A percentile compares a stretch with the other conserved stretches of the same genome.
These are phyloP conservation scores for Linderniella brevidens DNA, from an alignment of 257 asterid genomes.

Conservation along the genomic window DNA sequence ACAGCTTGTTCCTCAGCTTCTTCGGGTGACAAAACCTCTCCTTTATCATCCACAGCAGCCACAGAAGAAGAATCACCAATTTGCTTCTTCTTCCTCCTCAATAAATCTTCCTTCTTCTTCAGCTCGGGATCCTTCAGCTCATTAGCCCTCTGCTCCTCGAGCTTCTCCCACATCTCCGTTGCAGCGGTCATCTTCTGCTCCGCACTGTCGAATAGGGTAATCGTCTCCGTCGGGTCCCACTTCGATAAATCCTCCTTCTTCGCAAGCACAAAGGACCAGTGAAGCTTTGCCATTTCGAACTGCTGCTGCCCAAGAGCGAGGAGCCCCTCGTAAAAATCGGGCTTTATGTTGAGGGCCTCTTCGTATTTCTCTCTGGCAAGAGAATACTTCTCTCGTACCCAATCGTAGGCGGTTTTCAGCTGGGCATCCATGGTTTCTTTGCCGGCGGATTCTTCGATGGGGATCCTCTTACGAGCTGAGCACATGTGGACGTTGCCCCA, in stretches of 20 bases:
- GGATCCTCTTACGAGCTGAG: conserved; percentile 87
- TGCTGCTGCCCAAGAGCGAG: conserved; percentile 89
- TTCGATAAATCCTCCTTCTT: conserved; percentile 63
- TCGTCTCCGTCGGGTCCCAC: conserved; percentile 80
- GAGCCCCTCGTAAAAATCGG: conserved; percentile 79
- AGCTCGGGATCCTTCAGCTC: conserved; percentile 46
- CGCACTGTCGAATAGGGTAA: conserved; percentile 59
- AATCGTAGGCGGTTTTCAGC: conserved; percentile 69
- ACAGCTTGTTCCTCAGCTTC: conserved; percentile 85
- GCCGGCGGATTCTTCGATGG: conserved; percentile 66
- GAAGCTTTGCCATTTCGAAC: conserved; percentile 95
- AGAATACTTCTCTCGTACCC: conserved; percentile 74
- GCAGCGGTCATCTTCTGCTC: conserved; percentile 83
- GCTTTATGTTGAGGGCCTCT: conserved; percentile 58
- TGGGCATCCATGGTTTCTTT: conserved; percentile 53
- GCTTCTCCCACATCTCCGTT: conserved; percentile 88
- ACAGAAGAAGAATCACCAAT: conserved; percentile 30
- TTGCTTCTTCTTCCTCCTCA: conserved; percentile 48
- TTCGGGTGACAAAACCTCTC: conserved; percentile 40
- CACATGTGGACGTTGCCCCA: conserved; percentile 99
- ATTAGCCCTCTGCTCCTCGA: conserved; percentile 74
- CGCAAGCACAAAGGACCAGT: conserved; percentile 79
- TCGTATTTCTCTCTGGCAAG: conserved; percentile 73
- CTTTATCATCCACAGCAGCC: conserved; percentile 24
- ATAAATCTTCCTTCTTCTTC: conserved; percentile 51